Evolutionary conservation across 73 alveolate genomes (phyloP), one percentile per base, ranked within the genome.

Genomic region (Paramecium biaurelia): DNA sequence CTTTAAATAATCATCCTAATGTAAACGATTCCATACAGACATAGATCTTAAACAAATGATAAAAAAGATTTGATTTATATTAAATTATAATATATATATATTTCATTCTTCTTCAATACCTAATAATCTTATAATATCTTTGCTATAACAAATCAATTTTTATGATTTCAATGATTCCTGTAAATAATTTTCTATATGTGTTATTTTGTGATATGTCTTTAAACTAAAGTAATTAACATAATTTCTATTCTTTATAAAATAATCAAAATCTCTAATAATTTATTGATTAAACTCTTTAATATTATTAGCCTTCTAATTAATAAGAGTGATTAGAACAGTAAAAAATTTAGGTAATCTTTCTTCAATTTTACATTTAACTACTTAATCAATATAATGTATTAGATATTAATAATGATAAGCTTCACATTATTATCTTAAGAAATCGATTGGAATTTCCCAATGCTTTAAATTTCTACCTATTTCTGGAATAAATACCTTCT

Each of bases 391-490:
- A 79, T 79, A 79, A 24, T 79, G 43, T 5, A 43, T 79, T 43
- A 79, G 56, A 79, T 38, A 79, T 23, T 79, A 10, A 79, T 79
- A 79, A 47, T 43, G 74, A 45, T 42, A 79, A 8, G 45, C 20
- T 11, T 41, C 72, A 14, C 56, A 32, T 47, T 38, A 34, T 79
- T 79, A 23, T 38, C 5, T 79, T 4, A 79, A 18, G 56, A 20
- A 34, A 41, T 79, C 90, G 0, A 45, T 15, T 42, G 90, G 90
- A 37, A 79, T 79, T 43, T 79, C 70, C 90, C 90, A 79, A 47
- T 79, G 72, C 26, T 79, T 79, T 3, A 47, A 20, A 7, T 45
- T 79, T 45, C 72, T 47, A 12, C 26, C 70, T 5, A 47, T 63
- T 20, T 58, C 37, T 79, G 90, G 74, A 23, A 45, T 45, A 7